These are phyloP conservation scores for Croton setiger DNA, from an alignment of 441 rosid species.

Conservation along the genomic window DNA sequence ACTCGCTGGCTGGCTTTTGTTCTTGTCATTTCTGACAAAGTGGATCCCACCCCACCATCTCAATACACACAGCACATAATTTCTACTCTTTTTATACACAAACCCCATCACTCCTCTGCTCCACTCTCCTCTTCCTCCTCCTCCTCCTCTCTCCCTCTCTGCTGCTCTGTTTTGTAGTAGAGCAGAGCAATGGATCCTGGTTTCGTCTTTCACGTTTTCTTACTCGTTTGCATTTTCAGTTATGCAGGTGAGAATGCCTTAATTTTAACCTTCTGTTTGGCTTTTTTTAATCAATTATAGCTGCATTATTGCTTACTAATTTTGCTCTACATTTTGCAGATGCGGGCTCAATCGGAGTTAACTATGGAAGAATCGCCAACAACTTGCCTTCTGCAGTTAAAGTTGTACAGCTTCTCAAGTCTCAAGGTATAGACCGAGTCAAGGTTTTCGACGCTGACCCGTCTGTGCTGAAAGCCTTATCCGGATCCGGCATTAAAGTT, in stretches of 20 bases:
- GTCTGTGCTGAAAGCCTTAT: conserved; percentile 58
- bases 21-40: conserved; percentile 14
- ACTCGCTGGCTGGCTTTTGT: not conserved
- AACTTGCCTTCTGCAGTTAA: conserved; percentile 66
- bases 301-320: too few relatives aligned
- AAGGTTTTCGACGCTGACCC: conserved; percentile 77
- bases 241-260: conserved; percentile 31
- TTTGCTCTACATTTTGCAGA: conserved; percentile 34
- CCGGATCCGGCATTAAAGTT: conserved; percentile 68
- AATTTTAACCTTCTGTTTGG: not conserved
- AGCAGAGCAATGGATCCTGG: conserved; percentile 35
- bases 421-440: conserved; percentile 61
- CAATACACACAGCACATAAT: not conserved
- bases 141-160: conserved; percentile 14
- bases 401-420: conserved; percentile 71
- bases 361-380: conserved; percentile 80
- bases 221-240: conserved; percentile 26
- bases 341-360: conserved; percentile 74
- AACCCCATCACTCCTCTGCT: not conserved
- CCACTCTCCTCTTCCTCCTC: too few relatives aligned
- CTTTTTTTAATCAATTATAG: too few relatives aligned
- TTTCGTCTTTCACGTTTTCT: conserved; percentile 17
- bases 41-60: conserved; percentile 26
- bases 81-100: not conserved
- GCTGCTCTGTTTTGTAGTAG: conserved; percentile 22